Evolutionary conservation across 371 early-diverging fungal genomes (phyloP).

Genomic region (Apophysomyces sp.): DNA sequence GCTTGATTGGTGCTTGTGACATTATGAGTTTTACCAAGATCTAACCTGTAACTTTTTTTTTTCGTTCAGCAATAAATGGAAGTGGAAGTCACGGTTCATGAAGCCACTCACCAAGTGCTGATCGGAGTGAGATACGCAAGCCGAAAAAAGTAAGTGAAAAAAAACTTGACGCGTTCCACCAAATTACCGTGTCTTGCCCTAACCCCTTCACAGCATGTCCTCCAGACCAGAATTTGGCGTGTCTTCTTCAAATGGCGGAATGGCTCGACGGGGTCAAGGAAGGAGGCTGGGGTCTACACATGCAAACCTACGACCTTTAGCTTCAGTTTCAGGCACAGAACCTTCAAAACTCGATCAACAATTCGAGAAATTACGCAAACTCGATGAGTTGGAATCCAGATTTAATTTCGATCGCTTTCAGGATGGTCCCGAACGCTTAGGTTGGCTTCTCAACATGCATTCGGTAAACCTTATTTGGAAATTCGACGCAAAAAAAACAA

Average conservation of each 20-base stretch:
- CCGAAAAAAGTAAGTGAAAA: constrained; percentile 2
- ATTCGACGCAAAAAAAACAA: not conserved
- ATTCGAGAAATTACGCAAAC: constrained; percentile 35
- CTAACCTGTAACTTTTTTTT: not conserved
- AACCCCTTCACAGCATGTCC: constrained; percentile 13
- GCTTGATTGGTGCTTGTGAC: constrained; percentile 13
- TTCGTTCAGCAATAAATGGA: not conserved
- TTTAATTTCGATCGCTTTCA: constrained; percentile 82
- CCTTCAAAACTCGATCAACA: constrained; percentile 42
- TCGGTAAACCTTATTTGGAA: constrained; percentile 48
- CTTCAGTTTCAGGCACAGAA: constrained; percentile 12
- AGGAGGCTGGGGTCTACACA: constrained; percentile 18
- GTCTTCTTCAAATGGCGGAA: constrained; percentile 15
- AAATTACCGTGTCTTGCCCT: not conserved
- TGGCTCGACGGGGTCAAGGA: constrained; percentile 1
- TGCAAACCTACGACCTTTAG: constrained; percentile 18
- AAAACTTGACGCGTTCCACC: not conserved
- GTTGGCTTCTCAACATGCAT: constrained; percentile 97
- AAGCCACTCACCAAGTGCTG: not conserved
- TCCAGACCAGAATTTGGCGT: constrained; percentile 30
- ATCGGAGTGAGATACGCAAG: not conserved
- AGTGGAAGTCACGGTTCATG: not conserved
- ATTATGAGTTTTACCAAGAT: constrained; percentile 11
- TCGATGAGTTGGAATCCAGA: constrained; percentile 70
- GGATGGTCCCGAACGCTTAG: constrained; percentile 79